Conservation (phyloP, 2,329 filamentous ascomycete genomes). For the Colletotrichum nymphaeae region DNA sequence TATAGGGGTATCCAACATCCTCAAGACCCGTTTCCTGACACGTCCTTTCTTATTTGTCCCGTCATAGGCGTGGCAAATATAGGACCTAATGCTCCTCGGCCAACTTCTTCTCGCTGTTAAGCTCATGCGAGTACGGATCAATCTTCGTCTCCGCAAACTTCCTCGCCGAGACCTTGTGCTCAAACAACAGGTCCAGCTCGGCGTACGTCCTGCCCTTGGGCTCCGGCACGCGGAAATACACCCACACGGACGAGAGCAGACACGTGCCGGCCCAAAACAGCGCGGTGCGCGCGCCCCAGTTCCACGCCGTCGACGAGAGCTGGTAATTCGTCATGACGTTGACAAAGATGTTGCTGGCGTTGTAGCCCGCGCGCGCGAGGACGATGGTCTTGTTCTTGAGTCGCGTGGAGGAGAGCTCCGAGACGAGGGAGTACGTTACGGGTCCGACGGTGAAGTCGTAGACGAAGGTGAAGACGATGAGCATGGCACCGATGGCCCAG, state of each 20-base stretch:
- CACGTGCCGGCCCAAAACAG: slow-evolving; percentile 62
- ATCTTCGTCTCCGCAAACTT: slow-evolving; percentile 53
- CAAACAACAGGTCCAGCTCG: slow-evolving; percentile 56
- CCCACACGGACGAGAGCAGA: slow-evolving; percentile 60
- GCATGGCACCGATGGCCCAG: slow-evolving; percentile 58
- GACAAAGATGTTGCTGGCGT: slow-evolving; percentile 62
- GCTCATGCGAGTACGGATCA: slow-evolving; percentile 46
- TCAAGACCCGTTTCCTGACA: neutral
- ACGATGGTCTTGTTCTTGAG: slow-evolving; percentile 67
- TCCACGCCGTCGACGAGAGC: slow-evolving; percentile 57
- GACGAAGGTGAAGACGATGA: slow-evolving; percentile 63
- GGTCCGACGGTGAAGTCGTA: slow-evolving; percentile 68
- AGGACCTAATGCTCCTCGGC: slow-evolving; percentile 11
- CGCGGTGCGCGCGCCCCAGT: slow-evolving; percentile 59
- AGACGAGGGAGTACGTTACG: slow-evolving; percentile 62
- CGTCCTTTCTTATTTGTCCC: too few relatives aligned
- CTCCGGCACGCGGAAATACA: slow-evolving; percentile 64
- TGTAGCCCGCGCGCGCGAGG: slow-evolving; percentile 59
- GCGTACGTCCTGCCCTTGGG: slow-evolving; percentile 61
- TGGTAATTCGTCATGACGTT: slow-evolving; percentile 62
- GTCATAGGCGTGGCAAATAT: neutral
- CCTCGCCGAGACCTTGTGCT: slow-evolving; percentile 50
- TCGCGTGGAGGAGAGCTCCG: slow-evolving; percentile 64
- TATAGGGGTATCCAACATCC: slow-evolving; percentile 1
- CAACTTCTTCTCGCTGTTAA: slow-evolving; percentile 30